Evolutionary conservation across 495 filamentous ascomycete species (phyloP).

Genomic region (Talaromyces proteolyticus): DNA sequence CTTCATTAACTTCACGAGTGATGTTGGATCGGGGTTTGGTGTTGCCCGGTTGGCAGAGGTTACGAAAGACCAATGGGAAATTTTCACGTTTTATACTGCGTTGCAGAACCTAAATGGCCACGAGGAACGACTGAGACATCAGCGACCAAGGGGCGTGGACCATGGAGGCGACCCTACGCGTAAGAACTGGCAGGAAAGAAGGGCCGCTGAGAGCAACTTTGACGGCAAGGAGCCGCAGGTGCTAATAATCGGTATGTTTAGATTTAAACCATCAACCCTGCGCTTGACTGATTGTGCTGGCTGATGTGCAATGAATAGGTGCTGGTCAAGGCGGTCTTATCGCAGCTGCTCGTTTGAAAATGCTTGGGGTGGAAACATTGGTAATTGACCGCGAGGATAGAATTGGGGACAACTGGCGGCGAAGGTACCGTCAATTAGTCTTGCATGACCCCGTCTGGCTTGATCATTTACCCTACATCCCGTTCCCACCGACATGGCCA

Average conservation of each 20-base stretch:
- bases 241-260: slow-evolving; percentile 48
- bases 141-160: slow-evolving; percentile 34
- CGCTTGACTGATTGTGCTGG: background rate
- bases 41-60: slow-evolving; percentile 32
- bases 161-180: slow-evolving; percentile 35
- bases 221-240: slow-evolving; percentile 44
- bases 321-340: slow-evolving; percentile 48
- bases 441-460: slow-evolving; percentile 71
- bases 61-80: slow-evolving; percentile 37
- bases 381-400: slow-evolving; percentile 60
- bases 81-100: slow-evolving; percentile 46
- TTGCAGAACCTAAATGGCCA: slow-evolving; percentile 31
- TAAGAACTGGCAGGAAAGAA: slow-evolving; percentile 51
- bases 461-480: slow-evolving; percentile 69
- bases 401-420: slow-evolving; percentile 78
- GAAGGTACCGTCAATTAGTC: slow-evolving; percentile 49
- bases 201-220: slow-evolving; percentile 42
- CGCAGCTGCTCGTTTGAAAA: slow-evolving; percentile 61
- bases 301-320: background rate
- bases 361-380: slow-evolving; percentile 55
- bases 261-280: background rate
- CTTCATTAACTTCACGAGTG: slow-evolving; percentile 31
- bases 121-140: slow-evolving; percentile 29
- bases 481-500: slow-evolving; percentile 62
- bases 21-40: slow-evolving; percentile 40